Evolutionary conservation across 2,329 filamentous ascomycete species (phyloP).

Genomic region (Aspergillus hortae): DNA sequence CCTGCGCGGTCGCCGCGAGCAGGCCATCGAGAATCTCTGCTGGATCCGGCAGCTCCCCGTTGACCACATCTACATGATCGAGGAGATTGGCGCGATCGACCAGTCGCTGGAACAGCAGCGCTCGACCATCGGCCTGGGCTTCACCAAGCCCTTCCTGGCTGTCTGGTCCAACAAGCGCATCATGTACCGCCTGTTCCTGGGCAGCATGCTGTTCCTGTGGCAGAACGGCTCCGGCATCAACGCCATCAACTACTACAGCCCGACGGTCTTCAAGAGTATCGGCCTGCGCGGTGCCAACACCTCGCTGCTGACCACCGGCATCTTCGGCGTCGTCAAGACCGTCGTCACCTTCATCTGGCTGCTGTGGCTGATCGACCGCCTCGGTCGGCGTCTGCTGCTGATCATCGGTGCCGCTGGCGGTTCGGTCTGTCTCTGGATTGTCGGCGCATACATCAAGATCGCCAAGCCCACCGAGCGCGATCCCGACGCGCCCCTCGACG

Average conservation of each 20-base stretch:
- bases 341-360: conserved; percentile 66
- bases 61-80: conserved; percentile 61
- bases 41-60: conserved; percentile 42
- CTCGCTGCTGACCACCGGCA: conserved; percentile 65
- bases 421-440: conserved; percentile 42
- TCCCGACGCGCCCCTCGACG: conserved; percentile 17
- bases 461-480: conserved; percentile 23
- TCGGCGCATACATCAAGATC: conserved; percentile 38
- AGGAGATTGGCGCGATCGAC: conserved; percentile 70
- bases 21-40: conserved; percentile 55
- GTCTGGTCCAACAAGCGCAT: conserved; percentile 55
- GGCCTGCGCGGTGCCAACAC: conserved; percentile 59
- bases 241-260: conserved; percentile 72
- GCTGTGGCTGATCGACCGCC: conserved; percentile 63
- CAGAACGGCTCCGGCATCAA: conserved; percentile 77
- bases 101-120: conserved; percentile 64
- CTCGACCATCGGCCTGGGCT: conserved; percentile 62
- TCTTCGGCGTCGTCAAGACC: conserved; percentile 76
- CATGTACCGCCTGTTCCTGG: conserved; percentile 69
- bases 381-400: conserved; percentile 61
- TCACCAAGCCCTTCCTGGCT: conserved; percentile 68
- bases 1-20: conserved; percentile 63
- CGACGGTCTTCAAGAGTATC: conserved; percentile 65
- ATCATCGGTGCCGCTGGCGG: conserved; percentile 62
- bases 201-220: conserved; percentile 71